A percentile compares a stretch with the other conserved stretches of the same genome.
phyloP scores from a whole-genome alignment of 1,284 basidiomycete species.

The Leccinum griseonigrum region DNA sequence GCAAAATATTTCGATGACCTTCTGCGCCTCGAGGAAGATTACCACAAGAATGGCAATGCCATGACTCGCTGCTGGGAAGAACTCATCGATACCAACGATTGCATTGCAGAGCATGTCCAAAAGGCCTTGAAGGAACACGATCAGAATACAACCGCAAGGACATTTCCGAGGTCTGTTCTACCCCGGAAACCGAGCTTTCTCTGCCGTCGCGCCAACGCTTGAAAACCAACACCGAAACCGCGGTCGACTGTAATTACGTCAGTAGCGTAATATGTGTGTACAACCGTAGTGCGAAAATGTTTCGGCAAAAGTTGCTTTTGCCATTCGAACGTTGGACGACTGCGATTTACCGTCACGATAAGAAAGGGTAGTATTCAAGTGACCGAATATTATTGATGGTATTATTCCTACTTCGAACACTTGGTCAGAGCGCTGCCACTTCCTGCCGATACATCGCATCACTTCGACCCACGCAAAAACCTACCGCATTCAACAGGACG shows the following conservation, averaged over 20 bases:
- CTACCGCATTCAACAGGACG: constrained; percentile 9
- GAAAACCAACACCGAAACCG: background rate
- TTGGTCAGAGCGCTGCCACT: constrained; percentile 1
- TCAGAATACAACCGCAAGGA: constrained; percentile 33
- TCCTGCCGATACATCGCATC: background rate
- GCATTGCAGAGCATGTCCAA: constrained; percentile 27
- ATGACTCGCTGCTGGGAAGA: constrained; percentile 36
- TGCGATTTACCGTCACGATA: background rate
- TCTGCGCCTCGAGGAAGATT: constrained; percentile 42
- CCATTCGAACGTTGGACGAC: background rate
- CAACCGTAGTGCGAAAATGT: constrained; percentile 1
- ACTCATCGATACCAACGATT: constrained; percentile 32
- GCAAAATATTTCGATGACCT: constrained; percentile 40
- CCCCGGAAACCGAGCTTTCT: constrained; percentile 20
- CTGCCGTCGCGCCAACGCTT: constrained; percentile 5
- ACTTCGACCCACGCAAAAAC: constrained; percentile 3
- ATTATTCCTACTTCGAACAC: constrained; percentile 9
- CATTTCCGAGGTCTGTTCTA: constrained; percentile 37
- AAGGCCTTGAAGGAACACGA: constrained; percentile 39
- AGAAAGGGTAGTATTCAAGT: background rate
- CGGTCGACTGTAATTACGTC: background rate
- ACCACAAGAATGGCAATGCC: constrained; percentile 36
- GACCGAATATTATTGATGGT: constrained; percentile 9
- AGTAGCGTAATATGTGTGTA: background rate
- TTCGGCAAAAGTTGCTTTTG: background rate